These are phyloP conservation scores for Neofusicoccum laricinum DNA, from an alignment of 2,329 filamentous ascomycete species.

Conservation along the genomic window DNA sequence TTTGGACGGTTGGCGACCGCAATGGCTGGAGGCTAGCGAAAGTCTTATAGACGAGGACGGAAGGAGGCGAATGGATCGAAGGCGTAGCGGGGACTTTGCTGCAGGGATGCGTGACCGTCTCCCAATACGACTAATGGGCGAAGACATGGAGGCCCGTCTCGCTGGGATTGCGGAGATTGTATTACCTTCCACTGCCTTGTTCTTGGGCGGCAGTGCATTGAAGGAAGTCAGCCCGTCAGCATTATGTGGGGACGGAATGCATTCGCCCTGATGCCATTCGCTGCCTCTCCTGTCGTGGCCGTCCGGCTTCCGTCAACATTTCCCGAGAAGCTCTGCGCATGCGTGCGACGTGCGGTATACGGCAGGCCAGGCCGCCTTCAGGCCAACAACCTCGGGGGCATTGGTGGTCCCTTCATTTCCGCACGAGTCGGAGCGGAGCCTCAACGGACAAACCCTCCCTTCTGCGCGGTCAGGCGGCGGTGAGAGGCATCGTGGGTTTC, in stretches of 20 bases:
- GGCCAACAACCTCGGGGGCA: not conserved
- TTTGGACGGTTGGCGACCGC: not conserved
- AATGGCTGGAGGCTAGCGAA: not conserved
- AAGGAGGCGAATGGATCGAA: not conserved
- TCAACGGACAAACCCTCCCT: not conserved
- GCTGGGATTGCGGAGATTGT: not conserved
- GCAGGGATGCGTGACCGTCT: not conserved
- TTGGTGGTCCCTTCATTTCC: not conserved
- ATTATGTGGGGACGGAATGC: not conserved
- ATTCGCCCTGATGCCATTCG: not conserved
- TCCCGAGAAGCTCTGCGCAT: not conserved
- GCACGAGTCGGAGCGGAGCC: not conserved
- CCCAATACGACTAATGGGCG: not conserved
- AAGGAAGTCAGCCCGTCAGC: slow-evolving; percentile 6
- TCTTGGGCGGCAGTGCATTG: not conserved
- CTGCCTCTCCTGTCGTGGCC: not conserved
- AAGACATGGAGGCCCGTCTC: not conserved
- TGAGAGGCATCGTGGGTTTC: not conserved
- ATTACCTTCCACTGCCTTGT: not conserved
- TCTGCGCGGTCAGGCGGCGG: not conserved
- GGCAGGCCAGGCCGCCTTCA: not conserved
- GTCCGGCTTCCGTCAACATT: not conserved
- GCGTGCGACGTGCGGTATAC: not conserved
- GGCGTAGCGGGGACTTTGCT: not conserved
- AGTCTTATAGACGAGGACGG: not conserved